Evolutionary conservation across 768 basidiomycete species (phyloP).

Genomic region (Obba rivulosa): DNA sequence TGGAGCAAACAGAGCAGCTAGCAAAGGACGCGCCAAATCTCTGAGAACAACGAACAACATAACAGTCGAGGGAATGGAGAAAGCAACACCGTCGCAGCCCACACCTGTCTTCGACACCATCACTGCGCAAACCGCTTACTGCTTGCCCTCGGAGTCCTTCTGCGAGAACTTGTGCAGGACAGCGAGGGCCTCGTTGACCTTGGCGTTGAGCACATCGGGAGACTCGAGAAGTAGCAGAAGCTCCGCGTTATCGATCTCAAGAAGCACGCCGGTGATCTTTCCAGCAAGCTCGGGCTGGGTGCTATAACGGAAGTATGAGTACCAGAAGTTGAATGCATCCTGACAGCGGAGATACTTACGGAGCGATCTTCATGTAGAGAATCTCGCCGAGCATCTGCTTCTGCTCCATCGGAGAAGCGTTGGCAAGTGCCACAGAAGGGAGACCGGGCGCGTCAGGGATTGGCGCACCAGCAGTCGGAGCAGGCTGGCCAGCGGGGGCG

Average conservation of each 20-base stretch:
- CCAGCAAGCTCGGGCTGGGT: conserved; percentile 91
- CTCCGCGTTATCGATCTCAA: conserved; percentile 98
- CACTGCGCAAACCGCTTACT: conserved; percentile 1
- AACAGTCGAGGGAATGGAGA: conserved; percentile 6
- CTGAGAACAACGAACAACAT: conserved; percentile 18
- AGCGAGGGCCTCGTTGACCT: conserved; percentile 86
- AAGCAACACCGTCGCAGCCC: conserved; percentile 13
- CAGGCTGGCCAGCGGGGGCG: conserved; percentile 27
- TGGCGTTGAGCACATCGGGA: conserved; percentile 75
- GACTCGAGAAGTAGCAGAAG: conserved; percentile 84
- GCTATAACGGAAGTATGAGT: conserved; percentile 31
- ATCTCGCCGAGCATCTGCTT: conserved; percentile 99
- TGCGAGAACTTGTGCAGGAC: conserved; percentile 83
- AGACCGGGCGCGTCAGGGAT: conserved; percentile 50
- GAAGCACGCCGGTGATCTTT: conserved; percentile 97
- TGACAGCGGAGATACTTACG: conserved; percentile 43
- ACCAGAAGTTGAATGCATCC: conserved; percentile 5
- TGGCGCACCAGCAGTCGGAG: conserved; percentile 40
- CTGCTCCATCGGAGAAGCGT: conserved; percentile 73
- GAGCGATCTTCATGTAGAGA: conserved; percentile 85
- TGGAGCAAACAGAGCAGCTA: conserved; percentile 22
- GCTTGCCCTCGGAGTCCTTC: conserved; percentile 28
- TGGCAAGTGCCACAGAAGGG: conserved; percentile 56
- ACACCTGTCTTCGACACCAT: not conserved
- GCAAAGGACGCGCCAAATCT: conserved; percentile 8